Percentiles rank a stretch among this genome's conserved stretches.
phyloP scores from a whole-genome alignment of 805 yeast species.

The Saturnispora mendoncae region DNA sequence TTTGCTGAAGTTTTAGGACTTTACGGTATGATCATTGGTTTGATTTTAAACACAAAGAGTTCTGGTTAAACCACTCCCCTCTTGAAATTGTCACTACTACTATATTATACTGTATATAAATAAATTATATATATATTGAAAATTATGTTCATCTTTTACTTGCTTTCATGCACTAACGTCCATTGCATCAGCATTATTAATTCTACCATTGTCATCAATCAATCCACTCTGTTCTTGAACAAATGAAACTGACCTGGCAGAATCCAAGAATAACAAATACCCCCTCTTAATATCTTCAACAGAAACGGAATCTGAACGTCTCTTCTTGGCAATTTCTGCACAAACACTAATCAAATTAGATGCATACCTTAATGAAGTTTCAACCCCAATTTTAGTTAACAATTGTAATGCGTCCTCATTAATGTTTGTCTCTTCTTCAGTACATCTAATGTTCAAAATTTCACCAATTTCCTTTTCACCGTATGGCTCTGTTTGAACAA shows the following conservation, averaged over 20 bases:
- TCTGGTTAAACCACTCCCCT: slow-evolving; percentile 41
- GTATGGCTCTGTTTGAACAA: slow-evolving; percentile 89
- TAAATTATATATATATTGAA: no score
- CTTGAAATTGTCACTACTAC: no score
- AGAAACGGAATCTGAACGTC: slow-evolving; percentile 56
- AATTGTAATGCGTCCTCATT: slow-evolving; percentile 61
- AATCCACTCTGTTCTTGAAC: slow-evolving; percentile 48
- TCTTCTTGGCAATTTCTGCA: slow-evolving; percentile 70
- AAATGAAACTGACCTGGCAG: slow-evolving; percentile 67
- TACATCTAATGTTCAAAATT: slow-evolving; percentile 75
- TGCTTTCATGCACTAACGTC: slow-evolving; percentile 23
- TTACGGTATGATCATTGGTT: slow-evolving; percentile 90
- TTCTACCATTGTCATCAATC: slow-evolving; percentile 73
- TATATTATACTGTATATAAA: no score
- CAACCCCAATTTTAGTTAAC: slow-evolving; percentile 65
- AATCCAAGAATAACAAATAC: slow-evolving; percentile 74
- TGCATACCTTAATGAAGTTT: slow-evolving; percentile 83
- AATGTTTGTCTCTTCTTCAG: slow-evolving; percentile 63
- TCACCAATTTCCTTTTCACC: slow-evolving; percentile 69
- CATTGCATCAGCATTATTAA: slow-evolving; percentile 34
- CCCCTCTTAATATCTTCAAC: slow-evolving; percentile 77
- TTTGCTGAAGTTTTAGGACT: slow-evolving; percentile 97
- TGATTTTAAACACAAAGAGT: slow-evolving; percentile 85
- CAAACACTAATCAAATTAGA: slow-evolving; percentile 88
- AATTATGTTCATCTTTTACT: no score